Percentiles rank a stretch among this genome's conserved stretches.
Conservation (phyloP, 768 basidiomycete species). For the Mycena venus region DNA sequence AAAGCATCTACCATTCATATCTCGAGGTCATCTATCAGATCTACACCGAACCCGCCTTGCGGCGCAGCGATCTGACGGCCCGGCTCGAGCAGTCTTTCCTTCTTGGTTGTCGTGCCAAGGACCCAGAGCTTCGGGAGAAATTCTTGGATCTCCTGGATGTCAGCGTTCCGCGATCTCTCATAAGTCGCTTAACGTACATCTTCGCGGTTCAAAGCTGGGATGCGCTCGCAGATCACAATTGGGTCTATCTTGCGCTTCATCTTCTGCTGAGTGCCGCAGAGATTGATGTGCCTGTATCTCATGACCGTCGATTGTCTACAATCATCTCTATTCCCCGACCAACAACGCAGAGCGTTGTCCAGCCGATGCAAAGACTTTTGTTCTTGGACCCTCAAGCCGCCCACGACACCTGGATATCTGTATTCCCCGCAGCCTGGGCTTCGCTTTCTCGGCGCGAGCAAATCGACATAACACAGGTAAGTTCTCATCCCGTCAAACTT, state of each 20-base stretch:
- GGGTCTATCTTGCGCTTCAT: conserved; percentile 93
- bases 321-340: conserved; percentile 53
- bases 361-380: conserved; percentile 84
- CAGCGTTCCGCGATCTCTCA: conserved; percentile 87
- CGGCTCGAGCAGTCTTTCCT: conserved; percentile 95
- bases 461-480: conserved; percentile 85
- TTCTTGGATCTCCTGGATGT: conserved; percentile 93
- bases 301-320: conserved; percentile 56
- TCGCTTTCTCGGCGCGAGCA: conserved; percentile 91
- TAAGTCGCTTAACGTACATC: conserved; percentile 88
- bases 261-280: conserved; percentile 81
- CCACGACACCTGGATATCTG: conserved; percentile 88
- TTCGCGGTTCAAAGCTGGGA: conserved; percentile 97
- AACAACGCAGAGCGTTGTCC: conserved; percentile 70
- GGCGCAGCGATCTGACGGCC: conserved; percentile 93
- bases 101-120: conserved; percentile 89
- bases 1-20: conserved; percentile 85
- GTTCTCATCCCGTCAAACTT: too few species aligned
- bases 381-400: conserved; percentile 84
- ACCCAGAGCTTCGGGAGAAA: conserved; percentile 80
- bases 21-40: conserved; percentile 94
- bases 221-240: conserved; percentile 89
- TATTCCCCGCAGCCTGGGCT: conserved; percentile 90
- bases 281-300: conserved; percentile 51
- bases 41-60: conserved; percentile 87